Evolutionary conservation across 495 filamentous ascomycete species (phyloP).

Genomic region (Neurospora sp.): DNA sequence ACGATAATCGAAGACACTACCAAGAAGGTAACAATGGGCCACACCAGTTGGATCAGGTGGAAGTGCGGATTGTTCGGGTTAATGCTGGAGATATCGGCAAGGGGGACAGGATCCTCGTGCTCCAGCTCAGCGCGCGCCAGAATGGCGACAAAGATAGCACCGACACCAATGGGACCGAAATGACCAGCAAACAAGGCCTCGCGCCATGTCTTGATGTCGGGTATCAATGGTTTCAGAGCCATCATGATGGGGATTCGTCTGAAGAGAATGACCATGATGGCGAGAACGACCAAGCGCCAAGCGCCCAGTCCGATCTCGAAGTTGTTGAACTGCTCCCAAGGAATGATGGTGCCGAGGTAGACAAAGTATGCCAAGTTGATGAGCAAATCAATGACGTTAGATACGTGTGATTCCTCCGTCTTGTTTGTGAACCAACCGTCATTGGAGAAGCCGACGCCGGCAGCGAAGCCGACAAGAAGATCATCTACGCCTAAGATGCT

Average conservation of each 20-base stretch:
- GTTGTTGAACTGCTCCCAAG: slow-evolving; percentile 80
- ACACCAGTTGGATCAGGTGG: slow-evolving; percentile 70
- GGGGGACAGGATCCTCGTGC: slow-evolving; percentile 57
- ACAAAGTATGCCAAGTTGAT: slow-evolving; percentile 98
- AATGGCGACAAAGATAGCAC: slow-evolving; percentile 92
- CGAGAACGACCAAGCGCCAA: slow-evolving; percentile 84
- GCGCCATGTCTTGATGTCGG: slow-evolving; percentile 96
- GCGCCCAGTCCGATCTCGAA: slow-evolving; percentile 59
- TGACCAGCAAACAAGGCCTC: slow-evolving; percentile 97
- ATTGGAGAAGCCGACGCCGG: slow-evolving; percentile 95
- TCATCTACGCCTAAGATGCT: slow-evolving; percentile 91
- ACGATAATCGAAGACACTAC: slow-evolving; percentile 92
- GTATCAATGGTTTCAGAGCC: slow-evolving; percentile 81
- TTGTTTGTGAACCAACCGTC: slow-evolving; percentile 99
- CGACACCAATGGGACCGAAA: slow-evolving; percentile 96
- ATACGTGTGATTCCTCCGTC: slow-evolving; percentile 96
- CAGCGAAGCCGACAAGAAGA: slow-evolving; percentile 89
- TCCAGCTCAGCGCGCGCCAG: slow-evolving; percentile 85
- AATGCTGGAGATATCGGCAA: slow-evolving; percentile 44
- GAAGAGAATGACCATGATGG: slow-evolving; percentile 88
- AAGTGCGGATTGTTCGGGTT: slow-evolving; percentile 42
- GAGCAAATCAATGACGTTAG: slow-evolving; percentile 96
- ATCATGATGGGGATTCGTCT: slow-evolving; percentile 96
- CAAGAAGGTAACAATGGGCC: slow-evolving; percentile 92
- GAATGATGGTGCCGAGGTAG: slow-evolving; percentile 93